phyloP scores from a whole-genome alignment of 495 filamentous ascomycete genomes.

The Penicillium crystallinum region DNA sequence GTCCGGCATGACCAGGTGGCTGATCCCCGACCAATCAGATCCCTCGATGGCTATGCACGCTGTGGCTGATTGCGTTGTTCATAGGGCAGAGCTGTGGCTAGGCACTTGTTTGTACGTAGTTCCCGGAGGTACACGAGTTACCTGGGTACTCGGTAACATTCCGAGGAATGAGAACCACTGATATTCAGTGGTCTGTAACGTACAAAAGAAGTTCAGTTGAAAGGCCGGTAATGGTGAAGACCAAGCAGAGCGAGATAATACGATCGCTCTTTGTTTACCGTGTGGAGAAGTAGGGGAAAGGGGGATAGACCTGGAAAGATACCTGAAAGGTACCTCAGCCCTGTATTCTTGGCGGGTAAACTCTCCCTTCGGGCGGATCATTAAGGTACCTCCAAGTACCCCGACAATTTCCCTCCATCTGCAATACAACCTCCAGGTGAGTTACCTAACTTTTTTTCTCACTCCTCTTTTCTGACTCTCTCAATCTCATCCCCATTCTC shows the following conservation, averaged over 20 bases:
- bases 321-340: conserved; percentile 7
- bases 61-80: conserved; percentile 19
- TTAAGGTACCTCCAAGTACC: conserved; percentile 3
- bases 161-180: no score
- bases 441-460: conserved; percentile 9
- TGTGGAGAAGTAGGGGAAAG: conserved; percentile 2
- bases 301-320: background rate
- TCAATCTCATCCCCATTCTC: conserved; percentile 1
- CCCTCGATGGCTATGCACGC: conserved; percentile 4
- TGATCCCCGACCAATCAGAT: background rate
- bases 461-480: conserved; percentile 18
- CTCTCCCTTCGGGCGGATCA: background rate
- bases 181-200: background rate
- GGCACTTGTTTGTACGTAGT: background rate
- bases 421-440: conserved; percentile 6
- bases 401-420: conserved; percentile 1
- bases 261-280: background rate
- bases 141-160: background rate
- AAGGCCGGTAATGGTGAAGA: background rate
- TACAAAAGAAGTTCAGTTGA: background rate
- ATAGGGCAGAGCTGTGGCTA: conserved; percentile 30
- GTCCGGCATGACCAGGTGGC: conserved; percentile 6
- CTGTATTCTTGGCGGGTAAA: conserved; percentile 2
- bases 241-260: background rate
- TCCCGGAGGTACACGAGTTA: background rate